Percentiles rank a stretch among this genome's conserved stretches.
These are phyloP conservation scores for Aspergillus carbonarius DNA, from an alignment of 2,329 filamentous ascomycete genomes.

Conservation along the genomic window DNA sequence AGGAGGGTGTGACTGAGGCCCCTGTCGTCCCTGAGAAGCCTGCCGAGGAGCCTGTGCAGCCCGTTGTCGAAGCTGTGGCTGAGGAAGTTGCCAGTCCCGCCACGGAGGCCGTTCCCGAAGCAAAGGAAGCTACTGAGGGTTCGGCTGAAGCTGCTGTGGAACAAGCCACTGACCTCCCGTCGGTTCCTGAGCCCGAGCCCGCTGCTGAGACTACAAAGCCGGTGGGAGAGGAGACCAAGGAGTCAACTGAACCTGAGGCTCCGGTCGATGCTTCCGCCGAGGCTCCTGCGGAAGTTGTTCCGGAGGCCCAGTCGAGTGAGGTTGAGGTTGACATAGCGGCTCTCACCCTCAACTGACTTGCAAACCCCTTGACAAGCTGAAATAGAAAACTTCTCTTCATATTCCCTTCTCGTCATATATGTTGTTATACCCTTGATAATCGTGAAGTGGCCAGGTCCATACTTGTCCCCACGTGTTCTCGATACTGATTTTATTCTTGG, in stretches of 20 bases:
- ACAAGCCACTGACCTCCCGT: constrained; percentile 3
- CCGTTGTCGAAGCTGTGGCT: background rate
- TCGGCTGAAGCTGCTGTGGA: background rate
- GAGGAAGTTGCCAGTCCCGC: background rate
- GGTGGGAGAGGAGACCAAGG: background rate
- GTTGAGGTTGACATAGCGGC: constrained; percentile 29
- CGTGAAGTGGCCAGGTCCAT: constrained; percentile 12
- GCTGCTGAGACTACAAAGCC: background rate
- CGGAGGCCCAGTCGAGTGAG: constrained; percentile 18
- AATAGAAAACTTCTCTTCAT: constrained; percentile 5
- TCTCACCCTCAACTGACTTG: constrained; percentile 23
- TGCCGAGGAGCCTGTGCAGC: constrained; percentile 5
- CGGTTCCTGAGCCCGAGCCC: constrained; percentile 10
- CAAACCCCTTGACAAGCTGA: background rate
- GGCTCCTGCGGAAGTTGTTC: constrained; percentile 38
- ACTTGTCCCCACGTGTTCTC: constrained; percentile 3
- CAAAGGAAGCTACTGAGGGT: background rate
- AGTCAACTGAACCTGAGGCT: constrained; percentile 10
- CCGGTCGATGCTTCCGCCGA: constrained; percentile 4
- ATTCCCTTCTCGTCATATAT: constrained; percentile 19
- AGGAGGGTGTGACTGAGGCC: constrained; percentile 2
- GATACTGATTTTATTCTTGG: constrained; percentile 5
- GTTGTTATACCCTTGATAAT: constrained; percentile 20
- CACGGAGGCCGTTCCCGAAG: background rate
- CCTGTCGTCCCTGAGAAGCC: constrained; percentile 10